Evolutionary conservation across 495 filamentous ascomycete species (phyloP).

Genomic region (Penicillium taxi): DNA sequence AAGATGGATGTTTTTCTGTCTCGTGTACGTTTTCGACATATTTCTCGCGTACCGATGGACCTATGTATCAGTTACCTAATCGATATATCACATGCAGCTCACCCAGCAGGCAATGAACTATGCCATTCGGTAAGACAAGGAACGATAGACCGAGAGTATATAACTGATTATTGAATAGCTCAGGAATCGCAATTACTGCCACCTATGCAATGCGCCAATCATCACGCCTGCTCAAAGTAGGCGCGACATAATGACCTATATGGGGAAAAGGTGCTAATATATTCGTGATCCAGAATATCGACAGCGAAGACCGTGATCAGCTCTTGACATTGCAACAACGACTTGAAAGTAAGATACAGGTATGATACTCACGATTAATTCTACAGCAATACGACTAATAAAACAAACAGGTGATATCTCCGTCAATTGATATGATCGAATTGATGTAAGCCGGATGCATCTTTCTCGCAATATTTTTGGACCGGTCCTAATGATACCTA

Average conservation of each 20-base stretch:
- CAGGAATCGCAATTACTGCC: conserved; percentile 83
- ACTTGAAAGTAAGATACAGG: conserved; percentile 76
- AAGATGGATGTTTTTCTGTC: conserved; percentile 74
- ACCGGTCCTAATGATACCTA: conserved; percentile 2
- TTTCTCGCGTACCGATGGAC: no score
- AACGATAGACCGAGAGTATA: no score
- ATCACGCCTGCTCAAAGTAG: conserved; percentile 68
- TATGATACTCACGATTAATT: conserved; percentile 26
- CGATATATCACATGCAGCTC: conserved; percentile 32
- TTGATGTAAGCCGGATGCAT: conserved; percentile 56
- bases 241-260: conserved; percentile 3
- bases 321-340: conserved; percentile 63
- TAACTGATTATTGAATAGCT: conserved; percentile 36
- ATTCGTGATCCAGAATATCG: conserved; percentile 46
- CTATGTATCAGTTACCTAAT: neutral
- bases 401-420: conserved; percentile 71
- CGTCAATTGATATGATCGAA: conserved; percentile 90
- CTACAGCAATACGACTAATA: no score
- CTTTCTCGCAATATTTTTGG: neutral
- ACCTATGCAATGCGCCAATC: conserved; percentile 79
- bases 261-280: conserved; percentile 7
- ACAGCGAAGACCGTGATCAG: conserved; percentile 63
- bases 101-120: conserved; percentile 86
- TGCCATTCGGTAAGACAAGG: conserved; percentile 55
- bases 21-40: conserved; percentile 45